A percentile compares a stretch with the other conserved stretches of the same genome.
These are phyloP conservation scores for Podospora australis DNA, from an alignment of 495 filamentous ascomycete species.

Conservation along the genomic window DNA sequence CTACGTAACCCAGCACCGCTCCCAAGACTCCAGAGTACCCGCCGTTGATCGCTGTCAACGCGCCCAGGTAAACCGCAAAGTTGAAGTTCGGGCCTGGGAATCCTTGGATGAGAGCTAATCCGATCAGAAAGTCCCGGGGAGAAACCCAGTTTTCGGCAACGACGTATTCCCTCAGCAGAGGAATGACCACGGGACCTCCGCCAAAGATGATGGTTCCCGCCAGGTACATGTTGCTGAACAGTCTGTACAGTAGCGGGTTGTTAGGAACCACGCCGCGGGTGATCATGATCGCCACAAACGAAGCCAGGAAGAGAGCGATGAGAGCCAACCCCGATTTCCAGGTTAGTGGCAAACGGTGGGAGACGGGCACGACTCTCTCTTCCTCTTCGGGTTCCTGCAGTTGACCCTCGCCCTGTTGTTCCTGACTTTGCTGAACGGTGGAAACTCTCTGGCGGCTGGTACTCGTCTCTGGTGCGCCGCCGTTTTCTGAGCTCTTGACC, in stretches of 20 bases:
- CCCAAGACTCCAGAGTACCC: slow-evolving; percentile 26
- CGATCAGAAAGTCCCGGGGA: slow-evolving; percentile 72
- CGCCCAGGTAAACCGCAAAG: slow-evolving; percentile 73
- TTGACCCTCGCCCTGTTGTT: too few species aligned
- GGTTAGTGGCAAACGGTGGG: slow-evolving; percentile 27
- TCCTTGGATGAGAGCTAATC: slow-evolving; percentile 74
- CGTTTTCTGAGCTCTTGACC: not conserved
- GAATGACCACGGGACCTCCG: slow-evolving; percentile 80
- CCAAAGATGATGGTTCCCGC: slow-evolving; percentile 86
- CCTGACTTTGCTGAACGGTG: not conserved
- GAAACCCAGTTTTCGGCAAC: slow-evolving; percentile 75
- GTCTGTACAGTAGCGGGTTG: slow-evolving; percentile 46
- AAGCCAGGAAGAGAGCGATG: slow-evolving; percentile 47
- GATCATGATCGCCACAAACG: slow-evolving; percentile 58
- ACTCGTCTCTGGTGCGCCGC: not conserved
- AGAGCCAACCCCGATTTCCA: slow-evolving; percentile 44
- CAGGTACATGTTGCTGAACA: slow-evolving; percentile 78
- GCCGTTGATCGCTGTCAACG: slow-evolving; percentile 44
- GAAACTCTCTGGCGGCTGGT: not conserved
- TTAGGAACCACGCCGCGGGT: slow-evolving; percentile 40
- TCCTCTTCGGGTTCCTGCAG: slow-evolving; percentile 20
- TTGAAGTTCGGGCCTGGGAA: slow-evolving; percentile 89
- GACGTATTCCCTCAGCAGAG: slow-evolving; percentile 70
- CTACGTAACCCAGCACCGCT: slow-evolving; percentile 57
- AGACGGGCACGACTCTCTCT: slow-evolving; percentile 33